Evolutionary conservation across 2,329 filamentous ascomycete species (phyloP), one percentile per base, ranked within the genome.

Genomic region (Colletotrichum somersetense): DNA sequence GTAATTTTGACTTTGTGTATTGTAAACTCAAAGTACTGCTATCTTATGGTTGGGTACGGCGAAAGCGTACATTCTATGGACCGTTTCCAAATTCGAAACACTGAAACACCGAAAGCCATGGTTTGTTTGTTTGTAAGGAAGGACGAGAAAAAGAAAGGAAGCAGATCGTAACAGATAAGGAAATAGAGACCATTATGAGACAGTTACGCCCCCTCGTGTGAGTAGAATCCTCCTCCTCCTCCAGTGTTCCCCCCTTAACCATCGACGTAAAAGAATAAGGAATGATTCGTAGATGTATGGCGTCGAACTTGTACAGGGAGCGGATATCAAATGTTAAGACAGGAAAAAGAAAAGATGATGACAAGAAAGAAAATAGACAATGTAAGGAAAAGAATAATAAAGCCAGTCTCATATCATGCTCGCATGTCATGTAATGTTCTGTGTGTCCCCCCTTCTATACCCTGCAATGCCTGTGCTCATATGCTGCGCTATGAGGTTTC

Each of bases 241-340:
- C 69, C 48, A 30, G 46, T 48, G n/a, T 48, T 7, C 20, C 42
- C 58, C 26, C 50, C 20, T 8, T 57, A 10, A 16, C 40, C 65
- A 11, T 44, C 55, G 30, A 30, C 59, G 50, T 58, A 26, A 62
- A 26, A 62, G 11, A 5, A 56, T 70, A 72, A 72, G 61, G 70
- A 72, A 72, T 72, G 70, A 70, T 65, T 70, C 70, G 61, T 70
- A 14, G 62, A 56, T 56, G 62, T 46, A 46, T 56, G 40, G 38
- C 38, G 40, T 56, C 70, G 66, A 61, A 65, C 55, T 70, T 70
- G 66, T 72, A 70, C 59, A 72, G 55, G 58, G 70, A 72, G 66
- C 70, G 59, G 70, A 72, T 72, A 72, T 72, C 70, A 69, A 63
- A 70, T 72, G 70, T 55, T 70, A 57, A 70, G 66, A 72, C 66